These are phyloP conservation scores for Pythium guiyangense DNA, from an alignment of 352 stramenopile genomes.

Conservation along the genomic window DNA sequence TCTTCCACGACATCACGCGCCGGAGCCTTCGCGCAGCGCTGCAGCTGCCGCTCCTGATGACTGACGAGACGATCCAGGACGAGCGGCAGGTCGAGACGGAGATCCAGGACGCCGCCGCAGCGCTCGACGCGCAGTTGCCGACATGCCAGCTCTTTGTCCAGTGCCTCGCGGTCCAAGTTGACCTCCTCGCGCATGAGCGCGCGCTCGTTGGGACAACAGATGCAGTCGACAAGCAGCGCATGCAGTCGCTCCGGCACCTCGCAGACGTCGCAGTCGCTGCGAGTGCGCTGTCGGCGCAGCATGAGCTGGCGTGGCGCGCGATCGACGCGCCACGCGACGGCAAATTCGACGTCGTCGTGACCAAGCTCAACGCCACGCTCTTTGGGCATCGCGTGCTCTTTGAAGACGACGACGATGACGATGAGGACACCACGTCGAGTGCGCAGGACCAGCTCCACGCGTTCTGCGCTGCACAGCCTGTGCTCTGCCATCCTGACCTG, in stretches of 20 bases:
- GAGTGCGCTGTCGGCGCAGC: constrained; percentile 34
- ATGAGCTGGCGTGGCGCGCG: constrained; percentile 36
- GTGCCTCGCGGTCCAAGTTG: constrained; percentile 52
- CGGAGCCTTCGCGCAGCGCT: constrained; percentile 36
- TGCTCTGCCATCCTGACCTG: constrained; percentile 48
- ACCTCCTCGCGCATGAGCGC: constrained; percentile 38
- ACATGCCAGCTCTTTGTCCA: constrained; percentile 59
- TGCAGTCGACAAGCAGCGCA: constrained; percentile 33
- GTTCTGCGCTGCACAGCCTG: constrained; percentile 24
- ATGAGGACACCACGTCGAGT: constrained; percentile 9
- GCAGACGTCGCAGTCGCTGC: constrained; percentile 36
- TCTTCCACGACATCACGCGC: constrained; percentile 50
- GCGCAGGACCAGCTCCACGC: constrained; percentile 9
- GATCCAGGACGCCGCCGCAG: constrained; percentile 41
- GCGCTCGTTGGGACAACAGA: constrained; percentile 20
- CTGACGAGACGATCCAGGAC: constrained; percentile 27
- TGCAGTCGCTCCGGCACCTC: constrained; percentile 59
- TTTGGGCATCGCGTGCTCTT: constrained; percentile 74
- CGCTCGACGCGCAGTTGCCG: constrained; percentile 33
- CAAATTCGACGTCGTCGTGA: constrained; percentile 43
- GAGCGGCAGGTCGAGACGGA: constrained; percentile 44
- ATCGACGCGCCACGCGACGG: constrained; percentile 32
- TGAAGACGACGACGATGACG: constrained; percentile 35
- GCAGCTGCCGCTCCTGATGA: constrained; percentile 46
- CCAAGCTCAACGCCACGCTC: constrained; percentile 48